Conservation (phyloP, 1,284 basidiomycete genomes). For the Cryptococcus sp. region DNA sequence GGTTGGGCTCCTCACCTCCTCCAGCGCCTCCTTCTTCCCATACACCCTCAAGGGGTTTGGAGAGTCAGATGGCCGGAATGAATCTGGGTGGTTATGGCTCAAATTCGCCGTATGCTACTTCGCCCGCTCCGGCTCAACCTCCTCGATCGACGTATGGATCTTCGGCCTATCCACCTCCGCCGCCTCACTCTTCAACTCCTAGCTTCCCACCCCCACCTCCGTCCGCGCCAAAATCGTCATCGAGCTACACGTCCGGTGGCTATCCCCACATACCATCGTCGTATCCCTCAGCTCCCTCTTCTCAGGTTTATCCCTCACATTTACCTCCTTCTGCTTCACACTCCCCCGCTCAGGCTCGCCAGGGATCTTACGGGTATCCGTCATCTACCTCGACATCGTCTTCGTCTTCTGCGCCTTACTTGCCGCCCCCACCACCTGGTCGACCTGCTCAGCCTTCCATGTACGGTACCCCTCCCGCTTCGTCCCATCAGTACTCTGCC, state of each 20-base stretch:
- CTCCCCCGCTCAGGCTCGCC: too few species aligned
- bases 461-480: constrained; percentile 11
- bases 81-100: constrained; percentile 18
- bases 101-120: constrained; percentile 7
- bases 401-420: neutral
- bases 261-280: constrained; percentile 12
- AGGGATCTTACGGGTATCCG: too few species aligned
- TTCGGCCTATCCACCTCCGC: constrained; percentile 6
- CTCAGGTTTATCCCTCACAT: constrained; percentile 22
- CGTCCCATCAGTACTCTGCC: constrained; percentile 28
- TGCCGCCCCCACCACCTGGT: constrained; percentile 32
- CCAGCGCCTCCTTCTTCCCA: constrained; percentile 12
- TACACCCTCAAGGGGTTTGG: constrained; percentile 15
- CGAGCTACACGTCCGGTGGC: neutral
- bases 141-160: neutral
- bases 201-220: constrained; percentile 8
- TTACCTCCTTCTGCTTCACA: constrained; percentile 47
- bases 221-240: neutral
- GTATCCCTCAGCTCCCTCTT: constrained; percentile 40
- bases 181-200: constrained; percentile 5
- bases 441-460: constrained; percentile 25
- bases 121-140: neutral
- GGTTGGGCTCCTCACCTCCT: constrained; percentile 27
- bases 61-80: constrained; percentile 30
- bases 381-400: constrained; percentile 11